Conservation (phyloP, 2,329 filamentous ascomycete genomes). For the Neonectria ditissima region DNA sequence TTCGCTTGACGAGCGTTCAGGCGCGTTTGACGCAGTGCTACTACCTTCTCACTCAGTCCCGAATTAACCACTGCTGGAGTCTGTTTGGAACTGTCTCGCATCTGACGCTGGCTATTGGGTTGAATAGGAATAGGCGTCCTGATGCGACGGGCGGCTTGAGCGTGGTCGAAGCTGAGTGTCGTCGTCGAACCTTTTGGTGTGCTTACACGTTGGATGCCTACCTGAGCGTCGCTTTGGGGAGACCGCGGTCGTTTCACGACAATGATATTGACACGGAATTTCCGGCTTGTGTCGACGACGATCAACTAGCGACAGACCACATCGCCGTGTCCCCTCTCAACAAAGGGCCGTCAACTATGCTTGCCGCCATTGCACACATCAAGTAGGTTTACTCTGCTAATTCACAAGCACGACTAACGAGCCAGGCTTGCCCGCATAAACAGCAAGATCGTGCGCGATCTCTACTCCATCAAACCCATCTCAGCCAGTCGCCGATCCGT, state of each 20-base stretch:
- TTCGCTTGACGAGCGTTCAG: constrained; percentile 55
- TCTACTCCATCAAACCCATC: constrained; percentile 52
- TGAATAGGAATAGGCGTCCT: constrained; percentile 36
- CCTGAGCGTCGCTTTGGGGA: constrained; percentile 39
- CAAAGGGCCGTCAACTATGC: constrained; percentile 45
- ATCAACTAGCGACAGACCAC: constrained; percentile 33
- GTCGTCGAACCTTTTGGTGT: constrained; percentile 42
- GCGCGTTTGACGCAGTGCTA: constrained; percentile 57
- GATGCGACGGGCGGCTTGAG: constrained; percentile 30
- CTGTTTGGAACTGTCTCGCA: constrained; percentile 58
- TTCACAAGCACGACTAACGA: not conserved
- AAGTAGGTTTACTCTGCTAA: constrained; percentile 41
- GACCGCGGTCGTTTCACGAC: constrained; percentile 41
- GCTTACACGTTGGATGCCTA: constrained; percentile 43
- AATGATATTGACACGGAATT: constrained; percentile 44
- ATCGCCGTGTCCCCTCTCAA: constrained; percentile 23
- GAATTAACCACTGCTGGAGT: constrained; percentile 61
- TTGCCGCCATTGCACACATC: constrained; percentile 51
- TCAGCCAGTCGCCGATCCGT: constrained; percentile 42
- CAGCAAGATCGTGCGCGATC: constrained; percentile 49
- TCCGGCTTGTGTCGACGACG: constrained; percentile 39
- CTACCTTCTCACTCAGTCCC: constrained; percentile 58
- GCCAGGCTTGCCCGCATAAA: constrained; percentile 51
- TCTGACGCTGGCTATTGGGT: constrained; percentile 52
- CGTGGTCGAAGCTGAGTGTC: constrained; percentile 38